Evolutionary conservation across 345 rosid species (phyloP), one percentile per base, ranked within the genome.

Genomic region (Punica granatum): DNA sequence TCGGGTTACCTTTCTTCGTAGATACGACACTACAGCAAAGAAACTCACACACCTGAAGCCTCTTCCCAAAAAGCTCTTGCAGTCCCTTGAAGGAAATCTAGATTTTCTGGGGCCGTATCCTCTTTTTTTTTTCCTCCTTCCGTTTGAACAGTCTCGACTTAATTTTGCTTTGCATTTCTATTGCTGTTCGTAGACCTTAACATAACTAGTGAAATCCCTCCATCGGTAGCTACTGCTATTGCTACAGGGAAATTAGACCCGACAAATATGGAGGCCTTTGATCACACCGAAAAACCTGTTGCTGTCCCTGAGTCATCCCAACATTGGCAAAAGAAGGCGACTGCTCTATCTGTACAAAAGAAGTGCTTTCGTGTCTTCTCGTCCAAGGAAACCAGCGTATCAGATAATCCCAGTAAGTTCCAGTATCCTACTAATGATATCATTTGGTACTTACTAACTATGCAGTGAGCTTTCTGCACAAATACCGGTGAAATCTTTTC

Each of bases 31-130:
- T 67, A 67, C 60, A 2, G 69, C 70, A 21, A 84, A 84, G 82
- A 81, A 73, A 70, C 80, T 88, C 42, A 82, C 70, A 70, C 81
- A 85, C 81, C 39, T 90, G 76, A 90, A 80, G 70, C 90, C 97
- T 28, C 84, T 88, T 75, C 70, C 92, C 6, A 71, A 75, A 69
- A 71, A 78, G 68, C 86, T 87, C 69, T 64, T 83, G 67, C 70
- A 76, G 48, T 70, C 75, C 66, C 63, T 82, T 25, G 78, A 67
- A 65, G 89, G 73, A 77, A 76, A 86, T 56, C 88, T 90, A 23
- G 88, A 92, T 74, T 90, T 90, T 72, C 84, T 90, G 25, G 97
- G 98, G 72, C 96, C 92, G 97, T 90, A 93, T 93, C 97, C 92
- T 85, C 69, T 39, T 26, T n/a, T 60, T n/a, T n/a, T n/a, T n/a